phyloP scores from a whole-genome alignment of 352 stramenopile species.

The Pythium myriotylum region DNA sequence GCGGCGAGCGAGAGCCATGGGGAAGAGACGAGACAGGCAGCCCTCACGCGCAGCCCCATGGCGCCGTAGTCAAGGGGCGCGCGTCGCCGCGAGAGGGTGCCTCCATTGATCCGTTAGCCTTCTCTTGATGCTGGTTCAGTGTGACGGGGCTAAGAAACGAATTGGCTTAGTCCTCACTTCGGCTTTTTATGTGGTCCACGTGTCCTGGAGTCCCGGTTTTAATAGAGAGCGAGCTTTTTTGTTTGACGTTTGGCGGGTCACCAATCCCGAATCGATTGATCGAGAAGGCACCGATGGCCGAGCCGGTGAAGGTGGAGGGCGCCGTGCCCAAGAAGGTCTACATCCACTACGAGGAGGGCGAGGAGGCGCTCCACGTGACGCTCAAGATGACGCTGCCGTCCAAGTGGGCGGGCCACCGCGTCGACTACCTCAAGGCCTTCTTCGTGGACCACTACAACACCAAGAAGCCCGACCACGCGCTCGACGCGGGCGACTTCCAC shows the following conservation, averaged over 20 bases:
- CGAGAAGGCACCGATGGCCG: constrained; percentile 34
- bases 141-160: too few species aligned
- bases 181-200: too few species aligned
- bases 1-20: background rate
- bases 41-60: background rate
- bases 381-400: constrained; percentile 89
- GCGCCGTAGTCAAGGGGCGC: background rate
- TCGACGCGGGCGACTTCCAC: constrained; percentile 58
- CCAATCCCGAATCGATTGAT: constrained; percentile 4
- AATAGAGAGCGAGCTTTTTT: background rate
- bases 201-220: too few species aligned
- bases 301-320: constrained; percentile 68
- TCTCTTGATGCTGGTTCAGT: too few species aligned
- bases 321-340: constrained; percentile 88
- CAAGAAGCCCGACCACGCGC: constrained; percentile 75
- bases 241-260: background rate
- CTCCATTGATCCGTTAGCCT: background rate
- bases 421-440: constrained; percentile 89
- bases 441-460: constrained; percentile 92
- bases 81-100: constrained; percentile 3
- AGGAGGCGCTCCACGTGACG: constrained; percentile 64
- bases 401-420: constrained; percentile 81
- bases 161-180: too few species aligned
- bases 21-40: background rate
- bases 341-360: constrained; percentile 84